A percentile compares a stretch with the other conserved stretches of the same genome.
Evolutionary conservation across 306 rosid genomes (phyloP).

Genomic region (Vigna angularis): DNA sequence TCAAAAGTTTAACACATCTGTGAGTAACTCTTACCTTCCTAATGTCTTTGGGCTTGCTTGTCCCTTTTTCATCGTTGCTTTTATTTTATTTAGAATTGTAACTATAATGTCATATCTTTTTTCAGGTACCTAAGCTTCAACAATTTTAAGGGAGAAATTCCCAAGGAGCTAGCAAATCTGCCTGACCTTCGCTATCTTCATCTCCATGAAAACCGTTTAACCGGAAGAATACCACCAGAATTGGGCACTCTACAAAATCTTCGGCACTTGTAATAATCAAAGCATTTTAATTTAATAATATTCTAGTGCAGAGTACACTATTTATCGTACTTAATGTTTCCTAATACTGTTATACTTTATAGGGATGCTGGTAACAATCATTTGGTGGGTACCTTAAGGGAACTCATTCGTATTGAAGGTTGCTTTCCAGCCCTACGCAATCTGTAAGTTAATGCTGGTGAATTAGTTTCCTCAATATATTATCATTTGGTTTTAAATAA

Average conservation of each 20-base stretch:
- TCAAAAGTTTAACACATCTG: constrained; percentile 97
- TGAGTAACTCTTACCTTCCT: constrained; percentile 56
- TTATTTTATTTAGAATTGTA: constrained; percentile 22
- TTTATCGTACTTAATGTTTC: constrained; percentile 32
- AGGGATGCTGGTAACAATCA: constrained; percentile 99
- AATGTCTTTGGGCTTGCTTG: constrained; percentile 4
- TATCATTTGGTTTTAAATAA: constrained; percentile 3
- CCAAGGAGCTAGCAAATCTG: constrained; percentile 92
- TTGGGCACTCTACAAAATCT: constrained; percentile 93
- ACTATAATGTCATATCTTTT: constrained; percentile 6
- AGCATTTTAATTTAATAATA: background rate
- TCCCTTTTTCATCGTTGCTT: constrained; percentile 5
- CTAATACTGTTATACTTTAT: constrained; percentile 42
- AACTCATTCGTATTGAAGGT: constrained; percentile 94
- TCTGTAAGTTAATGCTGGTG: constrained; percentile 65
- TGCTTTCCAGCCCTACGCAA: constrained; percentile 95
- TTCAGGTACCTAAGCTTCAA: constrained; percentile 95
- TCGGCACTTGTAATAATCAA: constrained; percentile 75
- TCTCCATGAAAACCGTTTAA: constrained; percentile 90
- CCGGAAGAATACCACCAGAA: constrained; percentile 89
- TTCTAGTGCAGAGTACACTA: constrained; percentile 12
- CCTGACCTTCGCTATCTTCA: constrained; percentile 92
- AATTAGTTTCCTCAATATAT: constrained; percentile 13
- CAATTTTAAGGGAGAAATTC: constrained; percentile 96
- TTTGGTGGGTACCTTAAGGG: constrained; percentile 97